Evolutionary conservation across 352 stramenopile genomes (phyloP).

Genomic region (Phytophthora melonis): DNA sequence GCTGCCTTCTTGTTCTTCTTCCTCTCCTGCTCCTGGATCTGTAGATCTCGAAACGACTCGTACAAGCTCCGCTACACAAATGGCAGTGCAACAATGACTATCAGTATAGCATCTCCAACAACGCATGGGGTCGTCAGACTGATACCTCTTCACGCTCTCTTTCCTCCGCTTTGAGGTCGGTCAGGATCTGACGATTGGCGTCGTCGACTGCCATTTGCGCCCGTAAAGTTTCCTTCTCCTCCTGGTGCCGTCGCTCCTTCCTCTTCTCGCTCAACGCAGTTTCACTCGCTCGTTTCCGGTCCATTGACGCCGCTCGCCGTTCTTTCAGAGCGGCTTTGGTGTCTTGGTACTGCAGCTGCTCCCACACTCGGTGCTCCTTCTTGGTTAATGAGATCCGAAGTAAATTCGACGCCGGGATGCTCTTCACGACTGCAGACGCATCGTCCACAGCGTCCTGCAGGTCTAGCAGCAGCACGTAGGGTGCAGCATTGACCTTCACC

Average conservation of each 20-base stretch:
- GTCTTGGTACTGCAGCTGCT: conserved; percentile 47
- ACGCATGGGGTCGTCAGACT: not conserved
- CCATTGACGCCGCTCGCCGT: conserved; percentile 69
- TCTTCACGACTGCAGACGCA: conserved; percentile 56
- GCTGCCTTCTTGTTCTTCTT: conserved; percentile 11
- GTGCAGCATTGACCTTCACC: conserved; percentile 81
- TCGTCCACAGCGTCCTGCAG: conserved; percentile 69
- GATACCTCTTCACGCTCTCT: conserved; percentile 80
- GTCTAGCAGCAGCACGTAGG: conserved; percentile 82
- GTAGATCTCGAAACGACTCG: conserved; percentile 68
- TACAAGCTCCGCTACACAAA: conserved; percentile 67
- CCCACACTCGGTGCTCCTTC: conserved; percentile 47
- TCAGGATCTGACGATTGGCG: conserved; percentile 73
- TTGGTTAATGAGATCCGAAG: conserved; percentile 67
- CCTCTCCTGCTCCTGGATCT: conserved; percentile 29
- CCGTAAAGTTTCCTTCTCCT: conserved; percentile 79
- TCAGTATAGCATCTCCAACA: not conserved
- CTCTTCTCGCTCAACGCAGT: conserved; percentile 50
- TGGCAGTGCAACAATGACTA: not conserved
- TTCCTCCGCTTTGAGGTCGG: conserved; percentile 79
- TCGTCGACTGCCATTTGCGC: conserved; percentile 88
- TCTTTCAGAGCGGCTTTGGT: conserved; percentile 50
- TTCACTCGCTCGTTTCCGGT: conserved; percentile 59
- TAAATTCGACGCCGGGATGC: conserved; percentile 42
- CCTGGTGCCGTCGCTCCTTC: conserved; percentile 63